Evolutionary conservation across 176 grass and related monocot genomes (phyloP), one percentile per base, ranked within the genome.

Genomic region (Paspalum vaginatum): DNA sequence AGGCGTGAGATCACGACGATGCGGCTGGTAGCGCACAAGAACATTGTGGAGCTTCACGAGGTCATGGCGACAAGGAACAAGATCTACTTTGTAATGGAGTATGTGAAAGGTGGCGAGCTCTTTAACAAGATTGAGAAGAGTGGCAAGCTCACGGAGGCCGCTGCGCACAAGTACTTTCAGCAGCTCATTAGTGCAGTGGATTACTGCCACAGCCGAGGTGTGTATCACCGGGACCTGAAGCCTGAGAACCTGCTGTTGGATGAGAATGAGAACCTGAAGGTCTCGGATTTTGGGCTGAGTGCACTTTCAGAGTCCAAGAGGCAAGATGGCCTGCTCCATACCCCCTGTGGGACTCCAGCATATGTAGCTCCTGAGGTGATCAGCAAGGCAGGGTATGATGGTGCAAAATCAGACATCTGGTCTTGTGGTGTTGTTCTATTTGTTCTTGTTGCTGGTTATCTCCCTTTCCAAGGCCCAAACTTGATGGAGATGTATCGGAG

Each of bases 301-400:
- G 89, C 89, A 60, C 83, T 97, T 70, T 84, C 84, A 8, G 83
- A 84, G 2, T 97, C 91, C 0, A 88, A 82, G 58, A 54, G 85
- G 17, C 86, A 93, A 74, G 91, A 89, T 11, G 91, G 89, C 20
- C 61, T 97, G 68, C 85, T 97, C 53, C 94, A 97, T 56, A 97
- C 94, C 37, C 76, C 94, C 77, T 97, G 94, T 2, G 94, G 94
- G 7, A 97, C 94, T 4, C 94, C 94, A 1, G 91, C 94, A 39
- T 97, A 97, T 90, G 94, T 97, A 14, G 91, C 94, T 85, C 94
- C 94, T 27, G 94, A 97, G 91, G 91, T 97, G 21, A 84, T 97
- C 65, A 61, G 75, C 74, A 90, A 75, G 52, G 81, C 32, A 26
- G 90, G 93, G 17, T 96, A 96, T 39, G 90, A 96, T 58, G 93